These are phyloP conservation scores for Tuctoria greenei DNA, from an alignment of 176 grass and related monocot genomes.

Conservation along the genomic window DNA sequence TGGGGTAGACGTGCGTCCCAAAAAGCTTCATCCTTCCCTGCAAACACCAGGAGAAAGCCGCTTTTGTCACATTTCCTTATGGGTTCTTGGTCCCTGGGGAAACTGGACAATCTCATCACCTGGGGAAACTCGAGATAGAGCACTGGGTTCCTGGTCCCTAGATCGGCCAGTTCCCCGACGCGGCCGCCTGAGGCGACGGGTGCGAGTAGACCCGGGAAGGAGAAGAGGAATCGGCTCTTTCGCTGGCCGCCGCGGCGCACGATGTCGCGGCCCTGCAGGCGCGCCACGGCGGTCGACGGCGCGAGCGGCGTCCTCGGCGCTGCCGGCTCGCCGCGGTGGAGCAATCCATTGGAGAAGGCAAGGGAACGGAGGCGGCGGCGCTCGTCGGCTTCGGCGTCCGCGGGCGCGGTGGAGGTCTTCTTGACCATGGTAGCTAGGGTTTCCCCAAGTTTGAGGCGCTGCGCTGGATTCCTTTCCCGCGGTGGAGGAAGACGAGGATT, in stretches of 20 bases:
- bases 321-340: conserved; percentile 47
- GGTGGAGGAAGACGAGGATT: too few species aligned
- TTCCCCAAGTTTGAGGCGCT: neutral
- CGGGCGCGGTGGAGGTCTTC: conserved; percentile 26
- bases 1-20: conserved; percentile 90
- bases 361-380: conserved; percentile 61
- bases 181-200: conserved; percentile 54
- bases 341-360: conserved; percentile 66
- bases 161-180: conserved; percentile 80
- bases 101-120: conserved; percentile 25
- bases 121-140: conserved; percentile 88
- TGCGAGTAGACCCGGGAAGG: conserved; percentile 82
- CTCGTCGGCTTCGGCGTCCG: conserved; percentile 46
- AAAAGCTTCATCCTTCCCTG: conserved; percentile 94
- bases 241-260: conserved; percentile 74
- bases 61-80: neutral
- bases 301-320: conserved; percentile 39
- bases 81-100: too few species aligned
- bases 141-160: conserved; percentile 78
- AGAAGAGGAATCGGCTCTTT: conserved; percentile 87
- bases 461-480: too few species aligned
- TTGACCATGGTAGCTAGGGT: conserved; percentile 56
- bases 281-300: conserved; percentile 54
- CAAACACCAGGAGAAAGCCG: conserved; percentile 11
- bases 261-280: conserved; percentile 81